A percentile compares a stretch with the other conserved stretches of the same genome.
Conservation (phyloP, 169 alveolate species). For the Eimeria necatrix region DNA sequence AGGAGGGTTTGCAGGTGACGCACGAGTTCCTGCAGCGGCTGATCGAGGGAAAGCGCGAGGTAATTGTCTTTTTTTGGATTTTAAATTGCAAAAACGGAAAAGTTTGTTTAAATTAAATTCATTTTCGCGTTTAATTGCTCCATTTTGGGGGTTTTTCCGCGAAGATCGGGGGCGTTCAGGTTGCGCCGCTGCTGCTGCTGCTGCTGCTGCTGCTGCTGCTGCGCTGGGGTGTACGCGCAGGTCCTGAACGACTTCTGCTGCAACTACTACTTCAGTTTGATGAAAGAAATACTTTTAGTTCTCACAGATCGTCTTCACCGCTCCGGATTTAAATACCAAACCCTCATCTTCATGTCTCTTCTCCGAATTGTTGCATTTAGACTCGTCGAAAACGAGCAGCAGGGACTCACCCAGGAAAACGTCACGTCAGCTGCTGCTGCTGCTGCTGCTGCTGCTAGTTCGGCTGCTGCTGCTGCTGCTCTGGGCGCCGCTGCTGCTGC, state of each 20-base stretch:
- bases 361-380: constrained; percentile 56
- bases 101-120: not conserved
- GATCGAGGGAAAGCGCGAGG: constrained; percentile 82
- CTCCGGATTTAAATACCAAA: constrained; percentile 79
- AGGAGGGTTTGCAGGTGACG: constrained; percentile 88
- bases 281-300: constrained; percentile 71
- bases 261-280: constrained; percentile 53
- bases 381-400: constrained; percentile 34
- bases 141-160: too few relatives aligned
- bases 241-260: constrained; percentile 68
- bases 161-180: too few relatives aligned
- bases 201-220: not conserved
- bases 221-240: constrained; percentile 53
- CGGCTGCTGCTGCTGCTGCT: too few relatives aligned
- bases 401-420: constrained; percentile 70
- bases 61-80: constrained; percentile 68
- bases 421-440: constrained; percentile 71
- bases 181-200: not conserved
- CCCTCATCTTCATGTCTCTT: constrained; percentile 77
- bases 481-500: not conserved
- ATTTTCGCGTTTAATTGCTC: not conserved
- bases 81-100: not conserved
- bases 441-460: not conserved
- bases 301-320: constrained; percentile 81
- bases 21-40: constrained; percentile 82